Evolutionary conservation across 306 rosid genomes (phyloP), one percentile per base, ranked within the genome.

Genomic region (Rubus idaeus): DNA sequence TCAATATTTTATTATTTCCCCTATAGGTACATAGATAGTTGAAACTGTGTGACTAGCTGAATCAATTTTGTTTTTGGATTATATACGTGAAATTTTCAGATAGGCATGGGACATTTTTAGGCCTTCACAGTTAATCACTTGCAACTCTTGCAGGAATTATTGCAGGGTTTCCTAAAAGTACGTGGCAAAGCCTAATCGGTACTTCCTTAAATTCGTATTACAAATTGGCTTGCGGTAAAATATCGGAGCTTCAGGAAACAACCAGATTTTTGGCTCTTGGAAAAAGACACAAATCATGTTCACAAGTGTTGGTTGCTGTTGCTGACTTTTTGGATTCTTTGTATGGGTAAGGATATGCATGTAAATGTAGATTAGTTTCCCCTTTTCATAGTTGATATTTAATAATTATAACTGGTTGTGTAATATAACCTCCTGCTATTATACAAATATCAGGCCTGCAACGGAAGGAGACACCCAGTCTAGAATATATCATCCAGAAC

Each of bases 171-270:
- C 77, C 87, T 70, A 85, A 71, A 83, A 63, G 60, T 58, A 78
- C 78, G 61, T 88, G 89, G 92, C 85, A 90, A 84, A 84, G 95
- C 83, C 77, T 92, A 82, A 71, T 92, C 72, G 97, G 98, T 45
- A 87, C 92, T 56, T 78, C 88, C 68, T 18, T 94, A 73, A 77
- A 81, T 75, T 90, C 95, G 56, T 84, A 85, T 79, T 72, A 79
- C 78, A 84, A 84, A 80, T 71, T 86, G 73, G 67, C 12, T 70
- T 23, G 62, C n/a, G 42, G 73, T 58, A 79, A 79, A 70, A 74
- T 61, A 60, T 72, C 35, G 63, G 83, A 75, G 80, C 66, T 73
- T 62, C 88, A 85, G 50, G 83, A 82, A 81, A 88, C 85, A 3
- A 80, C 65, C 60, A 89, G 78, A 77, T 70, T 89, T 81, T 75